Evolutionary conservation across 305 asterid genomes (phyloP).

Genomic region (Fraxinus velutina): DNA sequence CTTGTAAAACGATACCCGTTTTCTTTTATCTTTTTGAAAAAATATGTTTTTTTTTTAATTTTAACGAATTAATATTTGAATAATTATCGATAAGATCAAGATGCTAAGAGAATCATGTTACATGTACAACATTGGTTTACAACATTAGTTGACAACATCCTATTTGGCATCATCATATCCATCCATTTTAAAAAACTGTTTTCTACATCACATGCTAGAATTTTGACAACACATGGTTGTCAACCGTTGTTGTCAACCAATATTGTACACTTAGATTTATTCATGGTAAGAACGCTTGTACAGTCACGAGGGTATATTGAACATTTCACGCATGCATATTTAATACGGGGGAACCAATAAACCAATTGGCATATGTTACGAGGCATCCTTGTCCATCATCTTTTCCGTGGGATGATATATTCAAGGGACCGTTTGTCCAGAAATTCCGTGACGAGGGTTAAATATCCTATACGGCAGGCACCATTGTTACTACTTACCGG

Average conservation of each 20-base stretch:
- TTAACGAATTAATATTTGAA: background rate
- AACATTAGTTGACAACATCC: too few species aligned
- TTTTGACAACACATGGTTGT: too few species aligned
- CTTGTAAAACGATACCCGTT: too few species aligned
- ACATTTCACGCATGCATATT: background rate
- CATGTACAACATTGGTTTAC: too few species aligned
- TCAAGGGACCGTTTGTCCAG: background rate
- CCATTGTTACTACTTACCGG: background rate
- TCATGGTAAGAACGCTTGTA: constrained; percentile 21
- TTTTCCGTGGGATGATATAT: constrained; percentile 21
- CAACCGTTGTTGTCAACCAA: too few species aligned
- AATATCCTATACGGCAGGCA: background rate
- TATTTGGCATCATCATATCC: too few species aligned
- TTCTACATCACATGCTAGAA: too few species aligned
- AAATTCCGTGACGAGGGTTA: constrained; percentile 24
- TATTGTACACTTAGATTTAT: too few species aligned
- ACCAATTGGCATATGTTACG: constrained; percentile 23
- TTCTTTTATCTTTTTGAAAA: too few species aligned
- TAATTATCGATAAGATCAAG: background rate
- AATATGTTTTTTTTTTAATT: too few species aligned
- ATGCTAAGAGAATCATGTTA: background rate
- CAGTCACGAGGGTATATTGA: constrained; percentile 1
- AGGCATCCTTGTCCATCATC: constrained; percentile 6
- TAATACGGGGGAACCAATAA: constrained; percentile 2
- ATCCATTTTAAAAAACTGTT: too few species aligned